Conservation (phyloP, 306 rosid species). For the Carpinus viminea region DNA sequence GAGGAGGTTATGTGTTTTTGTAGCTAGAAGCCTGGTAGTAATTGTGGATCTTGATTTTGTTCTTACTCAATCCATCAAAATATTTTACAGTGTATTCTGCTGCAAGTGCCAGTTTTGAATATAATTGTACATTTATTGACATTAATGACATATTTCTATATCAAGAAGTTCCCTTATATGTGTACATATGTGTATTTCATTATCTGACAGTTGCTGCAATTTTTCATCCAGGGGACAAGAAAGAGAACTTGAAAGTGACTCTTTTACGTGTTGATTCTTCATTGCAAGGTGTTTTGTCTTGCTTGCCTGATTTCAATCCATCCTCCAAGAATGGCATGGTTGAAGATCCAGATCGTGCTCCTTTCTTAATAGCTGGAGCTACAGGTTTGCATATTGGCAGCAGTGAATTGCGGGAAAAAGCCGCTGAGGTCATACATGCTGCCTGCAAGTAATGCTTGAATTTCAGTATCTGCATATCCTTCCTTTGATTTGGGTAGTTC, state of each 20-base stretch:
- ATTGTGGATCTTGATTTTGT: slow-evolving; percentile 8
- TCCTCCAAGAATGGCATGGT: slow-evolving; percentile 60
- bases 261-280: slow-evolving; percentile 90
- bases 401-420: slow-evolving; percentile 82
- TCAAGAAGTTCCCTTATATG: background rate
- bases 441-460: slow-evolving; percentile 81
- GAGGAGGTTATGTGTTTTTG: slow-evolving; percentile 16
- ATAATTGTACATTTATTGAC: background rate
- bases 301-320: slow-evolving; percentile 93
- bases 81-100: background rate
- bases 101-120: background rate
- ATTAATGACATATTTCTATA: background rate
- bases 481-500: slow-evolving; percentile 26
- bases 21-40: slow-evolving; percentile 16
- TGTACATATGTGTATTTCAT: background rate
- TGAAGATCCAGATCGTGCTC: slow-evolving; percentile 50
- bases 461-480: slow-evolving; percentile 15
- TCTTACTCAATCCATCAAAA: background rate
- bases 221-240: slow-evolving; percentile 77
- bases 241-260: slow-evolving; percentile 96
- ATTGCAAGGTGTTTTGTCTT: slow-evolving; percentile 94
- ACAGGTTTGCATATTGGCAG: slow-evolving; percentile 83
- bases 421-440: slow-evolving; percentile 74
- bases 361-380: slow-evolving; percentile 92
- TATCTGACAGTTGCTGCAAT: slow-evolving; percentile 29